A percentile compares a stretch with the other conserved stretches of the same genome.
Conservation (phyloP, 768 basidiomycete species). For the Ramaria sp. region DNA sequence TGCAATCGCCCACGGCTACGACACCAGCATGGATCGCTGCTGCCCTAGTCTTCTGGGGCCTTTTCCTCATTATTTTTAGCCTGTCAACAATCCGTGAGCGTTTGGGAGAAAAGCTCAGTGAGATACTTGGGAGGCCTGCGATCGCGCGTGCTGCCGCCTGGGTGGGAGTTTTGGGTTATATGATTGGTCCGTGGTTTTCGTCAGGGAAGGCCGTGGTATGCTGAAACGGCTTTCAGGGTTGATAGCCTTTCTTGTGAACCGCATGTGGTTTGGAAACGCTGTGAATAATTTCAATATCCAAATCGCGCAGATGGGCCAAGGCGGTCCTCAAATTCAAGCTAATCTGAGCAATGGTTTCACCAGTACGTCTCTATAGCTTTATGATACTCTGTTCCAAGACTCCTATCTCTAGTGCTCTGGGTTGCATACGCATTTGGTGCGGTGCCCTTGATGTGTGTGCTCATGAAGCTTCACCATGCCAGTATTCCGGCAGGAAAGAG, state of each 20-base stretch:
- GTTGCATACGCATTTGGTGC: constrained; percentile 67
- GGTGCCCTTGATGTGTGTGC: constrained; percentile 56
- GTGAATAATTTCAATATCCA: constrained; percentile 66
- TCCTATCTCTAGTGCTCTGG: constrained; percentile 53
- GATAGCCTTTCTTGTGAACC: constrained; percentile 56
- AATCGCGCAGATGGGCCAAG: constrained; percentile 39
- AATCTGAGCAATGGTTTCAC: constrained; percentile 61
- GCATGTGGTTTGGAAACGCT: constrained; percentile 77
- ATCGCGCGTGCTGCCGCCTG: constrained; percentile 55
- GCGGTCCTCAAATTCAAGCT: constrained; percentile 53
- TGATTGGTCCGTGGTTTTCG: constrained; percentile 41
- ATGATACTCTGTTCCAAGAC: not conserved
- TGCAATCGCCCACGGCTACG: constrained; percentile 50
- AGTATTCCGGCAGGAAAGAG: constrained; percentile 1
- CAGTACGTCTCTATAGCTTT: constrained; percentile 35
- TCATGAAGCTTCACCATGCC: constrained; percentile 48
- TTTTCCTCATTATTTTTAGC: constrained; percentile 60
- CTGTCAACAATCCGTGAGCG: constrained; percentile 55
- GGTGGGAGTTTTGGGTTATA: constrained; percentile 69
- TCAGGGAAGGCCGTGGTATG: not conserved
- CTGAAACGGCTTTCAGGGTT: constrained; percentile 33
- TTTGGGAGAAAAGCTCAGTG: constrained; percentile 42
- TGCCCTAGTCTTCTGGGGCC: constrained; percentile 40
- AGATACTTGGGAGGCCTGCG: constrained; percentile 42
- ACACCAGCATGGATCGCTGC: constrained; percentile 57